Evolutionary conservation across 2,329 filamentous ascomycete species (phyloP).

Genomic region (Fusarium sp.): DNA sequence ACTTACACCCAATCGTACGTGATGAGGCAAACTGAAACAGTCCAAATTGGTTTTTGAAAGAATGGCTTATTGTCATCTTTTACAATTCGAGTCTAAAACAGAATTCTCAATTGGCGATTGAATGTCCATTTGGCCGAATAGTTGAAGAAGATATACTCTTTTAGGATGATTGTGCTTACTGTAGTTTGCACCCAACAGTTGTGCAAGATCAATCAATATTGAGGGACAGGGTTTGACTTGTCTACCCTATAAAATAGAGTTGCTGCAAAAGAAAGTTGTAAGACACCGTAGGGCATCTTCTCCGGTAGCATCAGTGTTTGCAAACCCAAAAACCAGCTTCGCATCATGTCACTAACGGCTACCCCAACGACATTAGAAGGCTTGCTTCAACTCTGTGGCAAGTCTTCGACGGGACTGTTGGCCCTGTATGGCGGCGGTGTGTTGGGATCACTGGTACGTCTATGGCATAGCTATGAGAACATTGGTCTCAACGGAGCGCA

Average conservation of each 20-base stretch:
- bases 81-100: rapidly evolving
- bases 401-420: neutral
- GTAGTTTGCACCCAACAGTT: too few species aligned
- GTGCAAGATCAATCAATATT: too few species aligned
- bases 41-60: neutral
- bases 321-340: rapidly evolving
- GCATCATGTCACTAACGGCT: neutral
- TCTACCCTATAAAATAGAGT: too few species aligned
- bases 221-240: too few species aligned
- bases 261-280: neutral
- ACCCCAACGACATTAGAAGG: neutral
- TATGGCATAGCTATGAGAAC: too few species aligned
- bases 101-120: neutral
- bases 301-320: too few species aligned
- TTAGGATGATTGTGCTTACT: too few species aligned
- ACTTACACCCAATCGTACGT: neutral
- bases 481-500: neutral
- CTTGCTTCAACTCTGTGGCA: neutral
- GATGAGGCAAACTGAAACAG: neutral
- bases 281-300: neutral
- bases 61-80: rapidly evolving
- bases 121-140: too few species aligned
- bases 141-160: too few species aligned
- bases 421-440: neutral
- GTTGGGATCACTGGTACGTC: neutral